Evolutionary conservation across 2,329 filamentous ascomycete species (phyloP), one percentile per base, ranked within the genome.

Genomic region (Sporothrix humicola): DNA sequence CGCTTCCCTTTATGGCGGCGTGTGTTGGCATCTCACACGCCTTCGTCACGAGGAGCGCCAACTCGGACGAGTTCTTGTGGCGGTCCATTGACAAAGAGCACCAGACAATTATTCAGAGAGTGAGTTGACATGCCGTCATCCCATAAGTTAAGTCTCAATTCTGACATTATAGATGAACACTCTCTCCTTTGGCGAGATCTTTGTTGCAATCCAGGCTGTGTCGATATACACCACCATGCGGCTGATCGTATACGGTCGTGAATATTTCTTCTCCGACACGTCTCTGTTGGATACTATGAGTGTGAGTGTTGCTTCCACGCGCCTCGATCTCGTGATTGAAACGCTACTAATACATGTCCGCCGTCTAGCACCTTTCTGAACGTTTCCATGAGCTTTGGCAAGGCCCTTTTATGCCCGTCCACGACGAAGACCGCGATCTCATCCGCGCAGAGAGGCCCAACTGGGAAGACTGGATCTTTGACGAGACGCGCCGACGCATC

Each of bases 391-490:
- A 68, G 9, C 13, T 69, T 20, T 69, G 63, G 23, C 63, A 23
- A 0, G 50, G 63, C 0, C 61, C 71, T 1, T 69, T 68, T 37
- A 54, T 52, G 9, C 59, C 63, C 17, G 2, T 8, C 23, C n/a
- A 54, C 12, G 17, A 23, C 48, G 48, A 52, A 7, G 69, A 52
- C 54, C 17, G 46, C 44, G 23, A 52, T 13, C 8, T 52, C 2
- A 9, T 46, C 3, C 37, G 44, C 10, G 31, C 59, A 2, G 20
- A 71, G 1, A 78, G 77, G 6, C 46, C 15, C 2, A 77, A 74
- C 1, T 81, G 79, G 80, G 74, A 80, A 66, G 77, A 78, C 8
- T 81, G 79, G 79, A 77, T 81, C 5, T 78, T 80, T 37, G 78
- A 78, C 0, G 80, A 81, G 66, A 79, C 80, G 0, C 76, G 80